Evolutionary conservation across 2,329 filamentous ascomycete species (phyloP).

Genomic region (Polytolypa hystricis): DNA sequence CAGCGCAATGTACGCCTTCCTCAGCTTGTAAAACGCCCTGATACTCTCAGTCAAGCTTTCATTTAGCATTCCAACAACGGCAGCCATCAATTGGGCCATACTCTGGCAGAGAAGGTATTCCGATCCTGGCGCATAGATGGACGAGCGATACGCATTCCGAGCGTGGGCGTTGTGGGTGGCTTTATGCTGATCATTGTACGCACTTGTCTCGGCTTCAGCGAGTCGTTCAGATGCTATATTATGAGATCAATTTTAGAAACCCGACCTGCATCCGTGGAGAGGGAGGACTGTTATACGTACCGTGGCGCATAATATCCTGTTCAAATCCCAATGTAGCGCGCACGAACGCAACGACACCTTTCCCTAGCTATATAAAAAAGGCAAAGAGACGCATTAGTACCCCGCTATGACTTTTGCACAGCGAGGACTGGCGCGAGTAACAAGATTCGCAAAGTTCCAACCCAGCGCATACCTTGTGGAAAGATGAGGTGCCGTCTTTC

Average conservation of each 20-base stretch:
- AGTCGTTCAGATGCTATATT: conserved; percentile 55
- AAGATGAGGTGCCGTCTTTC: conserved; percentile 64
- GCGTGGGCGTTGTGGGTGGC: conserved; percentile 53
- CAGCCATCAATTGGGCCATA: conserved; percentile 78
- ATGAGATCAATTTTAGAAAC: neutral
- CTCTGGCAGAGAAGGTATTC: conserved; percentile 80
- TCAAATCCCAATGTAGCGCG: conserved; percentile 81
- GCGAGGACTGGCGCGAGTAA: neutral
- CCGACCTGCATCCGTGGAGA: neutral
- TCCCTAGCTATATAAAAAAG: conserved; percentile 50
- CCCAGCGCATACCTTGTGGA: conserved; percentile 63
- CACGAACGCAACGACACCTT: conserved; percentile 74
- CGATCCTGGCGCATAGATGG: conserved; percentile 69
- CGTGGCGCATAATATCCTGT: conserved; percentile 76
- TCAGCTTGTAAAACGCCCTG: conserved; percentile 82
- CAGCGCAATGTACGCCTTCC: conserved; percentile 76
- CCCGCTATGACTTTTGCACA: neutral
- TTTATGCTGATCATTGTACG: conserved; percentile 64
- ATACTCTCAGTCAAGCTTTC: conserved; percentile 87
- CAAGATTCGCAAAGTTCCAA: neutral
- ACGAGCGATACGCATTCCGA: conserved; percentile 41
- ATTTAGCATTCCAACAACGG: conserved; percentile 78
- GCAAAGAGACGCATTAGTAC: neutral
- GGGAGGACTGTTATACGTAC: conserved; percentile 28
- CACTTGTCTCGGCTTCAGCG: conserved; percentile 61